These are phyloP conservation scores for Circinella minor DNA, from an alignment of 371 early-diverging fungal genomes.

Conservation along the genomic window DNA sequence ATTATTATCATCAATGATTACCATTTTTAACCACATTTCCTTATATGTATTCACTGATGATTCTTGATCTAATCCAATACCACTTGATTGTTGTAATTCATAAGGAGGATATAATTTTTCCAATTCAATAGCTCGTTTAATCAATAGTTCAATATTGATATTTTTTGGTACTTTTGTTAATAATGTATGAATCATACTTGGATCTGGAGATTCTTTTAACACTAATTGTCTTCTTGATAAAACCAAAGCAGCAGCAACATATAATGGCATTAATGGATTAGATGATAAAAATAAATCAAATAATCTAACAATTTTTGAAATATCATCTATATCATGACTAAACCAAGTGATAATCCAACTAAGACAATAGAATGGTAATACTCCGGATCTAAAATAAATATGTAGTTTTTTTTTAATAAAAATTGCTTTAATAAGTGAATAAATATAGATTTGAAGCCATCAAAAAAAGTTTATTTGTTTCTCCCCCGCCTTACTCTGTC, in stretches of 20 bases:
- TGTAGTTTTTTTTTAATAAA: too few relatives aligned
- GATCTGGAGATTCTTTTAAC: constrained; percentile 53
- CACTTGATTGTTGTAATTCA: constrained; percentile 1
- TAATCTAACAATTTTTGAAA: constrained; percentile 63
- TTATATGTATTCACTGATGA: constrained; percentile 31
- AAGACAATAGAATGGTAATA: constrained; percentile 80
- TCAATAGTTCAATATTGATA: constrained; percentile 42
- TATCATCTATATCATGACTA: constrained; percentile 73
- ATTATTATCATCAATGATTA: constrained; percentile 39
- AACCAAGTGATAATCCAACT: constrained; percentile 91
- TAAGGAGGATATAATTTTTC: constrained; percentile 33
- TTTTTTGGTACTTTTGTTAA: constrained; percentile 60
- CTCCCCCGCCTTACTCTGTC: constrained; percentile 33
- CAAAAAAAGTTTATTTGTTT: too few relatives aligned
- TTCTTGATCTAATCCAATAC: constrained; percentile 9
- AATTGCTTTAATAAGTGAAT: too few relatives aligned
- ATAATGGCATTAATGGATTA: constrained; percentile 77
- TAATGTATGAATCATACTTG: constrained; percentile 58
- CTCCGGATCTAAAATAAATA: constrained; percentile 45
- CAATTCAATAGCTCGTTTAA: constrained; percentile 44
- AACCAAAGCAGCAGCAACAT: constrained; percentile 73
- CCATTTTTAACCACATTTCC: constrained; percentile 42
- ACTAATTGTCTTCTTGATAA: constrained; percentile 52
- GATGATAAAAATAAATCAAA: constrained; percentile 78
- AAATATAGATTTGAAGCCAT: too few relatives aligned